phyloP scores from a whole-genome alignment of 2,329 filamentous ascomycete genomes.

The Cordyceps pruinosa region DNA sequence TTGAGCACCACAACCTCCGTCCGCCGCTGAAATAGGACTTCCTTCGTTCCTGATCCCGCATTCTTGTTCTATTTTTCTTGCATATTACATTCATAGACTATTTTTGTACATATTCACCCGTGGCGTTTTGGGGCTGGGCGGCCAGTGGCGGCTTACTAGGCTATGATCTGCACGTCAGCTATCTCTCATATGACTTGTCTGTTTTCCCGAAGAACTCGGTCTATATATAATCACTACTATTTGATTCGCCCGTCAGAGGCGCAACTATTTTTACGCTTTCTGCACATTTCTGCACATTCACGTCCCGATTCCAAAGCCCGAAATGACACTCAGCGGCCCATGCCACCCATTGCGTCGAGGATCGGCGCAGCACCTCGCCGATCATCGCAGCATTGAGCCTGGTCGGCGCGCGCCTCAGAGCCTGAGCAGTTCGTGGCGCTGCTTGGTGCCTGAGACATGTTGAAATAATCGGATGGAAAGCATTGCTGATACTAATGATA shows the following conservation, averaged over 20 bases:
- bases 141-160: background rate
- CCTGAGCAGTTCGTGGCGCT: background rate
- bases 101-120: background rate
- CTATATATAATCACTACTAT: background rate
- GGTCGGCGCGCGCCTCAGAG: background rate
- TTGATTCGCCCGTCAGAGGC: background rate
- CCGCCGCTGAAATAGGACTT: constrained; percentile 6
- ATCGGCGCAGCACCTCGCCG: background rate
- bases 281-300: background rate
- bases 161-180: constrained; percentile 1
- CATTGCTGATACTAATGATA: background rate
- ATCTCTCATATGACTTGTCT: background rate
- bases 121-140: background rate
- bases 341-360: background rate
- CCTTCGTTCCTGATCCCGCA: background rate
- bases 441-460: background rate
- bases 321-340: background rate
- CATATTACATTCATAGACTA: background rate
- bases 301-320: background rate
- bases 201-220: background rate
- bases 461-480: background rate
- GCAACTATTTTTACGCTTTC: background rate
- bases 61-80: background rate
- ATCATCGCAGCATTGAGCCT: background rate
- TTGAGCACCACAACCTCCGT: constrained; percentile 10